phyloP scores from a whole-genome alignment of 73 alveolate genomes.

The Stentor coeruleus region DNA sequence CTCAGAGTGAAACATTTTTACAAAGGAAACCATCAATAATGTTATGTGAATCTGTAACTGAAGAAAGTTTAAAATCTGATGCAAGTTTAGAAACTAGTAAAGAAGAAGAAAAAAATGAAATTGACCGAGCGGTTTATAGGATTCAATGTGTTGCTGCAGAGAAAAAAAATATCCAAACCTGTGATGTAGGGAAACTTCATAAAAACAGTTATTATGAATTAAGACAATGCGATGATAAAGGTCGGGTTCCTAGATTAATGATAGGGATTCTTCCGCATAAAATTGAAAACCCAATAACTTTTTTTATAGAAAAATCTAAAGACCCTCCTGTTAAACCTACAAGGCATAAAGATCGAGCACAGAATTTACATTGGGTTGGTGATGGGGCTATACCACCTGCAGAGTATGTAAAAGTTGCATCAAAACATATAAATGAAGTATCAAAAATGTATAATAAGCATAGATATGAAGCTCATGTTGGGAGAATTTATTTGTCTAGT shows the following conservation, averaged over 20 bases:
- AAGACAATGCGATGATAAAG: neutral
- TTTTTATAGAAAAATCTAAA: neutral
- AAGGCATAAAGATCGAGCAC: conserved; percentile 2
- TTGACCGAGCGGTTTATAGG: neutral
- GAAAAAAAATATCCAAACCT: neutral
- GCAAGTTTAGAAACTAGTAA: neutral
- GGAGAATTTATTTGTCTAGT: neutral
- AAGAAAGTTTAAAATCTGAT: conserved; percentile 1
- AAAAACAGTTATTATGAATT: neutral
- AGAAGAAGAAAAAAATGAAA: neutral
- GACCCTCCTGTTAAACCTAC: conserved; percentile 8
- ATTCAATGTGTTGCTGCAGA: neutral
- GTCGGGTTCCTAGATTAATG: conserved; percentile 9
- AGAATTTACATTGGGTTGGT: neutral
- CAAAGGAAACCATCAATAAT: neutral
- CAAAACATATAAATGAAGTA: neutral
- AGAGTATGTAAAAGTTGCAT: neutral
- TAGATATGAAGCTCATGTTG: neutral
- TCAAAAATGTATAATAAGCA: neutral
- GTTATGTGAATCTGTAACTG: neutral
- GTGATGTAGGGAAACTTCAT: neutral
- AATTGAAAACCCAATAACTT: neutral
- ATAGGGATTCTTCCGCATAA: conserved; percentile 15
- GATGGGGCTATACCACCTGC: neutral
- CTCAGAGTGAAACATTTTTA: neutral